Conservation (phyloP, 257 asterid genomes). For the Scutellaria galericulata region DNA sequence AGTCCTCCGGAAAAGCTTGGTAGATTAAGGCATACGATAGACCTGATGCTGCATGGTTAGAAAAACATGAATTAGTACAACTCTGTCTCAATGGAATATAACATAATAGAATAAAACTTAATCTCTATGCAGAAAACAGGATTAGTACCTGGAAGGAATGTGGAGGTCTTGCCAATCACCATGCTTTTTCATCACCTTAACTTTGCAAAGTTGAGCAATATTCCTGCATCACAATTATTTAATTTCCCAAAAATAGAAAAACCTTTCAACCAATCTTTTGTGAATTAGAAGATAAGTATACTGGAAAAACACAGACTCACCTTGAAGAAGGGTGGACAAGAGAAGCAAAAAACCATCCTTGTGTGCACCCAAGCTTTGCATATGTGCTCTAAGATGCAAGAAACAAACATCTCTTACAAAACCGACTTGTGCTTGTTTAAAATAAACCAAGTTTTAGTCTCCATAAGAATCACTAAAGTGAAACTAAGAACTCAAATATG, state of each 20-base stretch:
- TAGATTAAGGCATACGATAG: constrained; percentile 83
- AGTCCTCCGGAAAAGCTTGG: constrained; percentile 98
- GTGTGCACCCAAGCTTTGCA: constrained; percentile 84
- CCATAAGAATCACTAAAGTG: background rate
- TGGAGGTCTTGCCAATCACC: constrained; percentile 77
- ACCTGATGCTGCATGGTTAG: constrained; percentile 66
- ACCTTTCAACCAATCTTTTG: too few species aligned
- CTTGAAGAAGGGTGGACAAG: constrained; percentile 71
- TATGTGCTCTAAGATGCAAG: constrained; percentile 61
- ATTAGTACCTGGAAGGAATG: constrained; percentile 67
- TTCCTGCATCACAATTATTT: constrained; percentile 55
- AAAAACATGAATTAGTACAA: background rate
- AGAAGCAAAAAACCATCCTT: constrained; percentile 91
- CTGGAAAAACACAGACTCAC: constrained; percentile 38
- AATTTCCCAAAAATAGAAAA: background rate
- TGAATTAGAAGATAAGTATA: constrained; percentile 10
- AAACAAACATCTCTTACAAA: constrained; percentile 35
- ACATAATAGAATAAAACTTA: too few species aligned
- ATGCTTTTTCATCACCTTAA: constrained; percentile 71
- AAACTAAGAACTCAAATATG: background rate
- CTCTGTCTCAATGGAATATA: constrained; percentile 14
- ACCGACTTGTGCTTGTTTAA: constrained; percentile 1
- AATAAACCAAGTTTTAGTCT: background rate
- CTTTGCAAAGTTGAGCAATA: constrained; percentile 74
- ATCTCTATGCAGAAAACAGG: background rate